Evolutionary conservation across 2,329 filamentous ascomycete species (phyloP), one percentile per base, ranked within the genome.

Genomic region (Thelonectria blattea): DNA sequence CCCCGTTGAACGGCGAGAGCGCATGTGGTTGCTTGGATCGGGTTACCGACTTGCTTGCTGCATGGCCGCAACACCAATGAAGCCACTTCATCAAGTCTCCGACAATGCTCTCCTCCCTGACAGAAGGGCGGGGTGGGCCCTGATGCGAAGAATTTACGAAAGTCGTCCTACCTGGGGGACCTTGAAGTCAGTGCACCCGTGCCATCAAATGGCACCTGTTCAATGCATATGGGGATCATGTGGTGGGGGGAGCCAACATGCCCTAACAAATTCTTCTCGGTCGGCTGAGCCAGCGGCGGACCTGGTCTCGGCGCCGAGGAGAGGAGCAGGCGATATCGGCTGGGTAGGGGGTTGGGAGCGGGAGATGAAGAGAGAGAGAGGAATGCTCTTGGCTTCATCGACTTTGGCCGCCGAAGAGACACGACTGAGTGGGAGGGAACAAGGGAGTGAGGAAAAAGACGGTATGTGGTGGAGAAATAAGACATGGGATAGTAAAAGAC

Each of bases 211-310:
- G 41, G 48, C 48, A 42, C 49, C 49, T 53, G 43, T 43, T 52
- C 50, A 52, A 15, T 15, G 60, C 55, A 61, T 24, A 18, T 41
- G 24, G 37, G 32, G 45, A 18, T 43, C 22, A 30, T 27, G 42
- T 34, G 18, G 54, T 58, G 59, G 55, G 48, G 52, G 48, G 42
- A 30, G 30, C 41, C 32, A 50, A 50, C 49, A 14, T 41, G 59
- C 50, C 46, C 50, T 32, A 48, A 61, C 60, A 65, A 65, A 68
- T 17, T 50, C 42, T 63, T 69, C 67, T 56, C 61, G 58, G 68
- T 70, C 68, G 63, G 61, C 57, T 70, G 67, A 70, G 65, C 62
- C 49, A 46, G 56, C 61, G 56, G 56, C 61, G 56, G 49, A 45
- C 45, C 56, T 58, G 59, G 57, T 22, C 22, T 60, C 43, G 52